Evolutionary conservation across 257 asterid genomes (phyloP), one percentile per base, ranked within the genome.

Genomic region (Parsonsia alboflavescens): DNA sequence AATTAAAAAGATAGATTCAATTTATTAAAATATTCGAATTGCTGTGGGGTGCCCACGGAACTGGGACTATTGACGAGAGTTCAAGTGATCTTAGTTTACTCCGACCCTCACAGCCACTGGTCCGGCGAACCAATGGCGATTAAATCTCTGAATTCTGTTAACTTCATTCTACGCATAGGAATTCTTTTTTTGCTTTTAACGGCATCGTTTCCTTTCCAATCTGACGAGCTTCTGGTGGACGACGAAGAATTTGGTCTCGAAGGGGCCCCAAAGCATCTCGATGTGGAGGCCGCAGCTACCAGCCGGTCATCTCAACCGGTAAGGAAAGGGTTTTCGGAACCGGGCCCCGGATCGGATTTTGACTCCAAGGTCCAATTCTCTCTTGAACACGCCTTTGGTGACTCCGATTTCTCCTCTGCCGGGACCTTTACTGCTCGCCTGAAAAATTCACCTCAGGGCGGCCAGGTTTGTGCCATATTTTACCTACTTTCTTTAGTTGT

Each of bases 391-490:
- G 92, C 98, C 69, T 95, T 95, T 63, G 98, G 97, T 12, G 94
- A 88, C 74, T 87, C 96, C 59, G 91, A 89, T 62, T 95, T 95
- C 86, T 83, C 86, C 2, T 87, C 91, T 49, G 98, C 98, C 41
- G 99, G 99, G 45, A 83, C 89, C 24, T 95, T 95, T 82, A 84
- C 96, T 19, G 99, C 98, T 76, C 96, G 99, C 68, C 83, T 95
- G 69, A 95, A 88, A 80, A 86, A 88, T 73, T 88, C 92, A 73
- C 78, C 96, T 59, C 93, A 87, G 42, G 95, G 96, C 53, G 88
- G 88, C 13, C 96, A 89, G 99, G 99, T 93, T 19, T 52, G 76
- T 61, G 21, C 52, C 17, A 61, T 62, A 68, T 58, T 36, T 24
- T 53, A 30, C 30, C 39, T 44, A 6, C 19, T 63, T 56, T 1